A percentile compares a stretch with the other conserved stretches of the same genome.
These are phyloP conservation scores for Fusarium acutatum DNA, from an alignment of 2,329 filamentous ascomycete species.

Conservation along the genomic window DNA sequence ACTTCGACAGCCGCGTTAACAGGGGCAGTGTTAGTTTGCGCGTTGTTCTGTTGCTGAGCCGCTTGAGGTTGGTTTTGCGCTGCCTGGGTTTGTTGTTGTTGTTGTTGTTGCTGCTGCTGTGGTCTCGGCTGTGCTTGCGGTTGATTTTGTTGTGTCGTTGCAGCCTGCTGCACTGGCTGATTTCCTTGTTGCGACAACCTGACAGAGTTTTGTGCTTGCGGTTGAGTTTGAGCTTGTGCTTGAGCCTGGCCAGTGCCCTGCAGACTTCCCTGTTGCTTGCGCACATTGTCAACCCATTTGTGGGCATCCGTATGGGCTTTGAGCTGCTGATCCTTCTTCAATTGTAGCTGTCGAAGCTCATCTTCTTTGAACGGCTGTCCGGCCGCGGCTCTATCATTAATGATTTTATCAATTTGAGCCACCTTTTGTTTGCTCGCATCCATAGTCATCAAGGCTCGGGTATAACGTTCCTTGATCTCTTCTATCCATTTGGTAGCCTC, in stretches of 20 bases:
- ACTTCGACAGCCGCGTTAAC: conserved; percentile 56
- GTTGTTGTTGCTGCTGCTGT: conserved; percentile 27
- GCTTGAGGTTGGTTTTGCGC: conserved; percentile 31
- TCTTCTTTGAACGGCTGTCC: conserved; percentile 57
- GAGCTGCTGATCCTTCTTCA: conserved; percentile 54
- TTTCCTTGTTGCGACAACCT: conserved; percentile 37
- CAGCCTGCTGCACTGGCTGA: conserved; percentile 27
- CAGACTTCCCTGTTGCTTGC: conserved; percentile 54
- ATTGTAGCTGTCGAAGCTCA: conserved; percentile 55
- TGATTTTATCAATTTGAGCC: conserved; percentile 51
- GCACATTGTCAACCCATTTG: conserved; percentile 57
- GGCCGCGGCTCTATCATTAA: conserved; percentile 54
- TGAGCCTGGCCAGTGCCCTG: conserved; percentile 40
- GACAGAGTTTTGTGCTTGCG: conserved; percentile 5
- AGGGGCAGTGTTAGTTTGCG: conserved; percentile 46
- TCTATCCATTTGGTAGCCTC: conserved; percentile 60
- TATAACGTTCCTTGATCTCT: conserved; percentile 58
- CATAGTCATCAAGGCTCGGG: conserved; percentile 59
- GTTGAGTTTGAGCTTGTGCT: conserved; percentile 17
- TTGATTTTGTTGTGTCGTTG: conserved; percentile 21
- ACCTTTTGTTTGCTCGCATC: conserved; percentile 55
- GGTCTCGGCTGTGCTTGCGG: conserved; percentile 29
- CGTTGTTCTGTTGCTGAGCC: conserved; percentile 38
- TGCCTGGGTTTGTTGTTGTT: conserved; percentile 27
- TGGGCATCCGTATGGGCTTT: conserved; percentile 58